These are phyloP conservation scores for Scutellaria baicalensis DNA, from an alignment of 257 asterid species.

Conservation along the genomic window DNA sequence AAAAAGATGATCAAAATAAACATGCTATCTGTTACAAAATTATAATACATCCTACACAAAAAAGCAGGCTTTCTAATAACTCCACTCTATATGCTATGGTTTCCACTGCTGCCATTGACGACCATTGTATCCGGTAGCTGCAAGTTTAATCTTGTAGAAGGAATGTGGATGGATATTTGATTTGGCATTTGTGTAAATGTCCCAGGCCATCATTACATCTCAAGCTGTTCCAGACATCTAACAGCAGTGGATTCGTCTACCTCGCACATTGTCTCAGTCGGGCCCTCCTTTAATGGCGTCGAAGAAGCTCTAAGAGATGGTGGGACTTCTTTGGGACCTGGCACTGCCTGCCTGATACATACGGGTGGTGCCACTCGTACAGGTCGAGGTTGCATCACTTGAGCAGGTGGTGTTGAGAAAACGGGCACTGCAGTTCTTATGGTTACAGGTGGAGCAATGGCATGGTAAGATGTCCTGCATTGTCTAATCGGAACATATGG, in stretches of 20 bases:
- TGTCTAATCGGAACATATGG: slow-evolving; percentile 45
- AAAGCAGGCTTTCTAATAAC: not conserved
- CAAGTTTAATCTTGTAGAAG: too few species aligned
- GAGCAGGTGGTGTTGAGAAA: slow-evolving; percentile 54
- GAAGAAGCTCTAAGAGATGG: not conserved
- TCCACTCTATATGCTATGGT: too few species aligned
- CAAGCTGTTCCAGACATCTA: slow-evolving; percentile 56
- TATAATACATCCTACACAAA: slow-evolving; percentile 10
- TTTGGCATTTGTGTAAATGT: not conserved
- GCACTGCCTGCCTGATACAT: slow-evolving; percentile 48
- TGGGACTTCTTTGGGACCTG: slow-evolving; percentile 25
- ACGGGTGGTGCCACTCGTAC: slow-evolving; percentile 45
- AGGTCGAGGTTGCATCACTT: slow-evolving; percentile 31
- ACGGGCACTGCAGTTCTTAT: slow-evolving; percentile 59
- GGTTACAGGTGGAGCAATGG: slow-evolving; percentile 66
- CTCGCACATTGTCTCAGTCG: slow-evolving; percentile 14
- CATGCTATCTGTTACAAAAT: not conserved
- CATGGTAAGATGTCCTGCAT: slow-evolving; percentile 33
- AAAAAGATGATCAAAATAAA: not conserved
- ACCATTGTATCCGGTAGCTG: too few species aligned
- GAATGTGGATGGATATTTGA: not conserved
- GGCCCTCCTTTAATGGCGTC: slow-evolving; percentile 11
- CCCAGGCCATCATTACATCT: slow-evolving; percentile 25
- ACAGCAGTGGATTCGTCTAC: slow-evolving; percentile 48
- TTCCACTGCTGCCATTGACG: too few species aligned